A percentile compares a stretch with the other conserved stretches of the same genome.
Conservation (phyloP, 495 filamentous ascomycete genomes). For the Penicillium tannophilum region DNA sequence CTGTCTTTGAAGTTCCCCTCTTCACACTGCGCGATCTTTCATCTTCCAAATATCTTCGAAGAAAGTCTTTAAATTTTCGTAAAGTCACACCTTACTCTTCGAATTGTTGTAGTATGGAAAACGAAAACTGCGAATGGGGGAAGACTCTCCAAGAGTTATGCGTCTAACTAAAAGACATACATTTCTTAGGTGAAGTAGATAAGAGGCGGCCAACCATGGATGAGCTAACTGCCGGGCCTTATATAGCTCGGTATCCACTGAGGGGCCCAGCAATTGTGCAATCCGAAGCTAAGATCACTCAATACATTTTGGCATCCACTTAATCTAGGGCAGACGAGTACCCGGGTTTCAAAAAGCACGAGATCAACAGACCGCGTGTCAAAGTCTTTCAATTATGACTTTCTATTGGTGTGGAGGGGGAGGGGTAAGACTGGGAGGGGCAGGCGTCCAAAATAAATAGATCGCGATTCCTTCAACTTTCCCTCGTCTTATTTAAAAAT, state of each 20-base stretch:
- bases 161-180: background rate
- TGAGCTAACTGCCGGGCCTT: conserved; percentile 2
- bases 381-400: conserved; percentile 1
- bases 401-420: conserved; percentile 12
- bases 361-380: conserved; percentile 9
- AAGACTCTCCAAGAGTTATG: background rate
- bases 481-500: background rate
- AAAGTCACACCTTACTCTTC: too few relatives aligned
- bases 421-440: conserved; percentile 11
- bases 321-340: background rate
- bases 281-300: conserved; percentile 19
- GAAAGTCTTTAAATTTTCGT: too few relatives aligned
- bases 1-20: too few relatives aligned
- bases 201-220: background rate
- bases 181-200: background rate
- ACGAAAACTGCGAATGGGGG: too few relatives aligned
- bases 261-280: conserved; percentile 18
- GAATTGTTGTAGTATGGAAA: too few relatives aligned
- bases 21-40: too few relatives aligned
- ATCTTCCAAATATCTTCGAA: too few relatives aligned
- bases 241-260: conserved; percentile 9
- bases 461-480: background rate
- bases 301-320: conserved; percentile 10
- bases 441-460: conserved; percentile 11
- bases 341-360: background rate